Evolutionary conservation across 1,284 basidiomycete genomes (phyloP).

Genomic region (Termitomyces sp.): DNA sequence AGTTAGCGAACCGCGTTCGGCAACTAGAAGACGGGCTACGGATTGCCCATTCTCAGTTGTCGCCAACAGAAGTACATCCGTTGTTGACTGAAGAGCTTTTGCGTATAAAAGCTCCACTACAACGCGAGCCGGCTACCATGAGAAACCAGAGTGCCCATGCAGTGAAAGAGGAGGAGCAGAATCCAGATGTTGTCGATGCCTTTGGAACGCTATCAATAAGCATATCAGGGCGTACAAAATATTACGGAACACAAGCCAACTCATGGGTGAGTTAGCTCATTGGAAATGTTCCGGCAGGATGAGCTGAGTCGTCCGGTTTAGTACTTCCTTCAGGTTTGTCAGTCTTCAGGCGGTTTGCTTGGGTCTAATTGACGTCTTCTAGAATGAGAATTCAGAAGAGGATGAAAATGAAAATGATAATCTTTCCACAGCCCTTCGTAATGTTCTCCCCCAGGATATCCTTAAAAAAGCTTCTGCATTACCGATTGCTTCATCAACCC

Average conservation of each 20-base stretch:
- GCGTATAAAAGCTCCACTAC: constrained; percentile 66
- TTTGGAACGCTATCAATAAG: constrained; percentile 72
- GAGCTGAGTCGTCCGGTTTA: constrained; percentile 25
- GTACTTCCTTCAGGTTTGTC: constrained; percentile 56
- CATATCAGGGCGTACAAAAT: constrained; percentile 63
- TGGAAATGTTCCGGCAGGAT: constrained; percentile 2
- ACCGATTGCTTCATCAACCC: constrained; percentile 51
- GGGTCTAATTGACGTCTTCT: constrained; percentile 3
- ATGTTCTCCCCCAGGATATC: constrained; percentile 54
- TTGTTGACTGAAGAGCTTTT: constrained; percentile 66
- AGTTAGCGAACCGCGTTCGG: constrained; percentile 67
- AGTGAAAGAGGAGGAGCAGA: constrained; percentile 55
- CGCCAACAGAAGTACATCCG: constrained; percentile 53
- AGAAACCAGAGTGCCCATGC: constrained; percentile 22
- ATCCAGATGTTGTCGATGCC: constrained; percentile 69
- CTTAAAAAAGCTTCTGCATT: constrained; percentile 59
- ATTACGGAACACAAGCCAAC: constrained; percentile 69
- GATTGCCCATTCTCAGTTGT: constrained; percentile 50
- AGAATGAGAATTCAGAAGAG: constrained; percentile 60
- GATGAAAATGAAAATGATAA: constrained; percentile 48
- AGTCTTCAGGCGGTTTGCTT: background rate
- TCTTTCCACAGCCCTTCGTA: constrained; percentile 44
- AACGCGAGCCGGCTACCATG: constrained; percentile 44
- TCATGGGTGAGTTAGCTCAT: constrained; percentile 54
- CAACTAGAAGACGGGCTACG: constrained; percentile 74